Percentiles rank a stretch among this genome's conserved stretches.
Conservation (phyloP, 495 filamentous ascomycete species). For the Penicillium silybi region DNA sequence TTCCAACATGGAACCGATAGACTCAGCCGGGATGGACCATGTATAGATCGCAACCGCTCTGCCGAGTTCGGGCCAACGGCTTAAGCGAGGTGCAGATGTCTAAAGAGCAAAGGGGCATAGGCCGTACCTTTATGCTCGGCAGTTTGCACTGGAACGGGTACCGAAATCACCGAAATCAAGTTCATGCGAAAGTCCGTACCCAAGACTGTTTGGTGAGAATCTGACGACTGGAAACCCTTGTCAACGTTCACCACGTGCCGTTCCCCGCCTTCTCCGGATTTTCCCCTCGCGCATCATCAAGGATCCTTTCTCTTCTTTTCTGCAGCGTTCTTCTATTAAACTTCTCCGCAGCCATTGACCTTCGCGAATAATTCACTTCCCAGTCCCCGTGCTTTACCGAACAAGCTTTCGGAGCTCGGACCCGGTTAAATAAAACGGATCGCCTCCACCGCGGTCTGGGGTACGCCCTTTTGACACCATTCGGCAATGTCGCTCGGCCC, state of each 20-base stretch:
- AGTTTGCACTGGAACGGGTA: not conserved
- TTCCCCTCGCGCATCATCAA: not conserved
- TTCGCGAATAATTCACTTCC: not conserved
- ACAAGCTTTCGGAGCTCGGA: slow-evolving; percentile 5
- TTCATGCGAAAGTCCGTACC: no score
- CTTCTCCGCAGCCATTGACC: not conserved
- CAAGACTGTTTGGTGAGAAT: not conserved
- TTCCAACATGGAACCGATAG: no score
- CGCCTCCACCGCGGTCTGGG: slow-evolving; percentile 9
- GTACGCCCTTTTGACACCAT: slow-evolving; percentile 3
- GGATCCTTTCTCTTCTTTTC: not conserved
- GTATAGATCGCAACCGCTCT: not conserved
- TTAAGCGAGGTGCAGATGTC: not conserved
- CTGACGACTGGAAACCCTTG: not conserved
- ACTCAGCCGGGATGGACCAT: not conserved
- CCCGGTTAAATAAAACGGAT: slow-evolving; percentile 1
- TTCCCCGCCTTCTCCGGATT: slow-evolving; percentile 18
- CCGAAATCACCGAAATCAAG: not conserved
- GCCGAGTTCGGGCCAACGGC: slow-evolving; percentile 5
- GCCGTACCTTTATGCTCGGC: not conserved
- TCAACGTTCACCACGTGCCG: slow-evolving; percentile 9
- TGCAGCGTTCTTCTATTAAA: not conserved
- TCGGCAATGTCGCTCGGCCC: slow-evolving; percentile 1
- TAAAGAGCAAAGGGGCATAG: not conserved
- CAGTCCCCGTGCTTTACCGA: not conserved